Evolutionary conservation across 345 rosid species (phyloP).

Genomic region (Eucalyptus pauciflora): DNA sequence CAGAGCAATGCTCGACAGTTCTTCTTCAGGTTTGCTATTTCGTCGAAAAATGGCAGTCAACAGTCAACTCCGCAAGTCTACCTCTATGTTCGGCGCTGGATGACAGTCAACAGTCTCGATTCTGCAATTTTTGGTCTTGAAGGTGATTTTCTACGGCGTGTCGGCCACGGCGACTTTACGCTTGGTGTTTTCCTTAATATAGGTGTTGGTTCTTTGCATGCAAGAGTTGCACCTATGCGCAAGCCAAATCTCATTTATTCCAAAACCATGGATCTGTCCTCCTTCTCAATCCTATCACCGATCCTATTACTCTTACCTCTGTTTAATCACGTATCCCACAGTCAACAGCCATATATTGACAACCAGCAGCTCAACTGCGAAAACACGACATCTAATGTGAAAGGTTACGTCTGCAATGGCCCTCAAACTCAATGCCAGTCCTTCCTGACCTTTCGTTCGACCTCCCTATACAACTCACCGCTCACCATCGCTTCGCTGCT

Average conservation of each 20-base stretch:
- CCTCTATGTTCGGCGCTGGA: too few species aligned
- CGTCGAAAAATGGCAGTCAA: too few species aligned
- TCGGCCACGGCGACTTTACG: too few species aligned
- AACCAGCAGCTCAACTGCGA: background rate
- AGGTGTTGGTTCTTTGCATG: too few species aligned
- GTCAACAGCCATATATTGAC: background rate
- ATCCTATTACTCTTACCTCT: background rate
- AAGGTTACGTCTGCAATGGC: slow-evolving; percentile 12
- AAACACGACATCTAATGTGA: background rate
- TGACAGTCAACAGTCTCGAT: too few species aligned
- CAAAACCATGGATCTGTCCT: background rate
- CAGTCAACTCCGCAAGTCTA: too few species aligned
- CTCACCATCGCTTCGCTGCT: slow-evolving; percentile 8
- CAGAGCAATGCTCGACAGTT: too few species aligned
- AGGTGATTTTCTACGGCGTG: too few species aligned
- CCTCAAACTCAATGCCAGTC: slow-evolving; percentile 9
- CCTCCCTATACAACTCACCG: background rate
- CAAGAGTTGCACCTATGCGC: too few species aligned
- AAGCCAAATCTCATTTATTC: background rate
- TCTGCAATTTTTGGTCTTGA: too few species aligned
- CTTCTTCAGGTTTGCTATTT: too few species aligned
- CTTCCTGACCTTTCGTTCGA: slow-evolving; percentile 5
- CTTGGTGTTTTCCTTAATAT: too few species aligned
- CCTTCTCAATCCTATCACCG: background rate
- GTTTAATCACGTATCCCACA: background rate